phyloP scores from a whole-genome alignment of 371 early-diverging fungal species.

The Choanephora cucurbitarum region DNA sequence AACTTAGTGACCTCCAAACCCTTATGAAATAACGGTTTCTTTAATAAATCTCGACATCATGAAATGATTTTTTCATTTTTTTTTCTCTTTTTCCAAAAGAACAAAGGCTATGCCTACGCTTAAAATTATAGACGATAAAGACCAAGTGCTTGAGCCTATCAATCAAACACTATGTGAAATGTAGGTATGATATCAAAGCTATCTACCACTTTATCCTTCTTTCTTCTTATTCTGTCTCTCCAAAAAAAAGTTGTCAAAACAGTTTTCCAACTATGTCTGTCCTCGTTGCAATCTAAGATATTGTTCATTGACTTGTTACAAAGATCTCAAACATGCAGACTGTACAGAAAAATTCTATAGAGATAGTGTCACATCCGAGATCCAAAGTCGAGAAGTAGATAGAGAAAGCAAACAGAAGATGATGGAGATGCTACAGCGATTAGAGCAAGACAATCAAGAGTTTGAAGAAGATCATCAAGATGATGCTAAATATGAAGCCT shows the following conservation, averaged over 20 bases:
- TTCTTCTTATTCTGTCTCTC: not conserved
- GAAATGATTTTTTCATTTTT: not conserved
- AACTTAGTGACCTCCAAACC: not conserved
- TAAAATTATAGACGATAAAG: constrained; percentile 10
- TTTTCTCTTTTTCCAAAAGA: constrained; percentile 2
- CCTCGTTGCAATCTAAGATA: constrained; percentile 73
- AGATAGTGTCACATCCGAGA: constrained; percentile 60
- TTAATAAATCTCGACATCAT: too few species aligned
- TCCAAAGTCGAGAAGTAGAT: constrained; percentile 44
- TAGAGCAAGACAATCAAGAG: constrained; percentile 50
- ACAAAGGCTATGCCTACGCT: constrained; percentile 10
- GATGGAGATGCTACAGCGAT: constrained; percentile 54
- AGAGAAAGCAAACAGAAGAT: constrained; percentile 54
- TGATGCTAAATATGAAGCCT: constrained; percentile 44
- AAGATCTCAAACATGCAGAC: constrained; percentile 47
- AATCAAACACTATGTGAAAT: constrained; percentile 31
- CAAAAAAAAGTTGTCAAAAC: constrained; percentile 51
- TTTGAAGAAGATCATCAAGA: constrained; percentile 35
- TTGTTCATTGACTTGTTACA: constrained; percentile 70
- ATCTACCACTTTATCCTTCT: not conserved
- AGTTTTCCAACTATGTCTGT: constrained; percentile 65
- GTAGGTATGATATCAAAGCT: constrained; percentile 6
- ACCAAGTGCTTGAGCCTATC: constrained; percentile 15
- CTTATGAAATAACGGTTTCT: too few species aligned
- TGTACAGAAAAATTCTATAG: constrained; percentile 75